Evolutionary conservation across 2,329 filamentous ascomycete genomes (phyloP), one percentile per base, ranked within the genome.

Genomic region (Davidsoniella australis): DNA sequence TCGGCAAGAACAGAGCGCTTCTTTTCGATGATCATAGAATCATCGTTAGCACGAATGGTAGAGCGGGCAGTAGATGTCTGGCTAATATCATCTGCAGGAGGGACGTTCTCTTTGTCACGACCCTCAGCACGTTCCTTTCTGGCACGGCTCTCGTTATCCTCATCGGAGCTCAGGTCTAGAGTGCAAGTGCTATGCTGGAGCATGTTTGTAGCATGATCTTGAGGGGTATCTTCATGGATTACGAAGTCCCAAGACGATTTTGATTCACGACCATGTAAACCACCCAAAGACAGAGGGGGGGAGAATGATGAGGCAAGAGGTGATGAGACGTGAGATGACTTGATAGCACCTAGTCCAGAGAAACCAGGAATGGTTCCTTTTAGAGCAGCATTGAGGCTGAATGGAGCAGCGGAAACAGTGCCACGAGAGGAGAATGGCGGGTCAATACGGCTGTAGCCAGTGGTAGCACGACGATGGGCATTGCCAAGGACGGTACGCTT

Each of bases 61-160:
- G 59, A 57, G 0, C 61, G 60, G 2, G 63, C 58, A 18, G 57
- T 56, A 14, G 66, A 66, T 0, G 75, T 78, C 58, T 82, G 73
- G 24, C 74, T 76, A 38, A 82, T 63, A 42, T 83, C 78, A 49
- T 76, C 74, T 2, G 66, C 61, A 2, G 89, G 89, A 4, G 89
- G 84, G 16, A 94, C 78, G 60, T 98, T 98, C 68, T 98, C 89
- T 70, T 98, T 98, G 59, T 86, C 84, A 29, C 77, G 71, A 42
- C 75, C 73, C 56, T 84, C 75, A 29, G 70, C 69, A 56, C 69
- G 62, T 60, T 70, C 72, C 55, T 64, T 64, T 46, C 58, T 66
- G 41, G 71, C 64, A 59, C 74, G 74, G 45, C 67, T 70, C 58
- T 75, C 71, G 24, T 66, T 73, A 63, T 88, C 83, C 61, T 94